Conservation (phyloP, 148 eudicot species). For the Vaccinium myrtillus region DNA sequence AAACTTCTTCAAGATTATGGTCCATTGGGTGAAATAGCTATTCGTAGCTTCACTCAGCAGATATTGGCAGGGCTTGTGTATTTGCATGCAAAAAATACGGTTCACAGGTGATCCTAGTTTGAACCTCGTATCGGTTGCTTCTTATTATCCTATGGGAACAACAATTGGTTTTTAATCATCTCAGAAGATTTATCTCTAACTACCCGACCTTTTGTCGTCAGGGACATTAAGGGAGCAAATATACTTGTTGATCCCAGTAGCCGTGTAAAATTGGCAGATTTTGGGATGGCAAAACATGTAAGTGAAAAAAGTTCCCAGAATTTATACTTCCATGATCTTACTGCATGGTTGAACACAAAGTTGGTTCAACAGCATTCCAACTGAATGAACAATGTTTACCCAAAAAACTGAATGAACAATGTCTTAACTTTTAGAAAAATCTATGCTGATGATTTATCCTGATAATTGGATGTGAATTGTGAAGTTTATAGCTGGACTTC, state of each 20-base stretch:
- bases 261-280: conserved; percentile 67
- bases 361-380: neutral
- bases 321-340: neutral
- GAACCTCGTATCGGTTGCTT: neutral
- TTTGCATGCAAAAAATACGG: conserved; percentile 56
- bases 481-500: neutral
- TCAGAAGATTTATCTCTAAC: conserved; percentile 1
- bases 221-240: conserved; percentile 82
- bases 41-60: conserved; percentile 59
- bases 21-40: conserved; percentile 52
- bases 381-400: neutral
- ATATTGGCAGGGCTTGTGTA: conserved; percentile 61
- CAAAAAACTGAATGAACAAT: neutral
- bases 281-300: conserved; percentile 84
- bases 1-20: conserved; percentile 71
- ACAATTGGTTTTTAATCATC: neutral
- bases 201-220: conserved; percentile 21
- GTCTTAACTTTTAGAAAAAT: neutral
- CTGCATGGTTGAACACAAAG: neutral
- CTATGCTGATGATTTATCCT: neutral
- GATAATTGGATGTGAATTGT: neutral
- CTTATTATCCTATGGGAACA: neutral
- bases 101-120: conserved; percentile 46
- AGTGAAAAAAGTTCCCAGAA: conserved; percentile 6
- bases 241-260: conserved; percentile 67